Evolutionary conservation across 108 stramenopile species (phyloP).

Genomic region (Discostella pseudostelligera): DNA sequence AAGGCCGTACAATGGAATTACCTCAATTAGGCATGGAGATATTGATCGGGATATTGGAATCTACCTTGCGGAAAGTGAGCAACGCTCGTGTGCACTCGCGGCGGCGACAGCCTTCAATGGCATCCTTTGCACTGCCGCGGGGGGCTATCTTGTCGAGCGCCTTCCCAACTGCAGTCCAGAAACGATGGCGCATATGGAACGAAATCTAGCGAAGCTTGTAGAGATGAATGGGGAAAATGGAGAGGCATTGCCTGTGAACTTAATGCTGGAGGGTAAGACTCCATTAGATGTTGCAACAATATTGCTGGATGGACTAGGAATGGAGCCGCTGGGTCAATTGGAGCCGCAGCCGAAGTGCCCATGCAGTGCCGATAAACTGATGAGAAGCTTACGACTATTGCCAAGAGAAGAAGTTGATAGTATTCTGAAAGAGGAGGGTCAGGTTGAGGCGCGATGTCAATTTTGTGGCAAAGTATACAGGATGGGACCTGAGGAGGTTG

Average conservation of each 20-base stretch:
- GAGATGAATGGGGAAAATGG: slow-evolving; percentile 65
- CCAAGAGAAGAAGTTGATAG: slow-evolving; percentile 76
- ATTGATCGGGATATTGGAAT: slow-evolving; percentile 85
- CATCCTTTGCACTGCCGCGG: slow-evolving; percentile 81
- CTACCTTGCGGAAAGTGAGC: slow-evolving; percentile 84
- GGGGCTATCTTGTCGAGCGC: slow-evolving; percentile 86
- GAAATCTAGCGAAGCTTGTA: slow-evolving; percentile 71
- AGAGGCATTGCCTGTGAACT: slow-evolving; percentile 61
- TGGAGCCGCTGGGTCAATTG: slow-evolving; percentile 69
- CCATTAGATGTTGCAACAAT: slow-evolving; percentile 73
- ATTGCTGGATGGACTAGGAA: slow-evolving; percentile 77
- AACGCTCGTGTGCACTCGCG: slow-evolving; percentile 83
- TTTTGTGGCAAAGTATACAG: slow-evolving; percentile 83
- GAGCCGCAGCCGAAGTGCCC: slow-evolving; percentile 57
- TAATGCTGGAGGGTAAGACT: slow-evolving; percentile 68
- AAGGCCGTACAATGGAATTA: slow-evolving; percentile 87
- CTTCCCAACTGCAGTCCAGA: slow-evolving; percentile 69
- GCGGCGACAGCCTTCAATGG: slow-evolving; percentile 73
- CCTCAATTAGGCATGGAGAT: slow-evolving; percentile 73
- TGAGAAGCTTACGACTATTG: slow-evolving; percentile 74
- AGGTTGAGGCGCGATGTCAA: slow-evolving; percentile 82
- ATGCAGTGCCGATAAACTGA: slow-evolving; percentile 74
- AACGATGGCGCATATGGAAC: slow-evolving; percentile 51
- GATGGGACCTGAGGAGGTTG: slow-evolving; percentile 71
- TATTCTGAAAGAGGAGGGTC: slow-evolving; percentile 65